Evolutionary conservation across 345 rosid genomes (phyloP), one percentile per base, ranked within the genome.

Genomic region (Stellera chamaejasme): DNA sequence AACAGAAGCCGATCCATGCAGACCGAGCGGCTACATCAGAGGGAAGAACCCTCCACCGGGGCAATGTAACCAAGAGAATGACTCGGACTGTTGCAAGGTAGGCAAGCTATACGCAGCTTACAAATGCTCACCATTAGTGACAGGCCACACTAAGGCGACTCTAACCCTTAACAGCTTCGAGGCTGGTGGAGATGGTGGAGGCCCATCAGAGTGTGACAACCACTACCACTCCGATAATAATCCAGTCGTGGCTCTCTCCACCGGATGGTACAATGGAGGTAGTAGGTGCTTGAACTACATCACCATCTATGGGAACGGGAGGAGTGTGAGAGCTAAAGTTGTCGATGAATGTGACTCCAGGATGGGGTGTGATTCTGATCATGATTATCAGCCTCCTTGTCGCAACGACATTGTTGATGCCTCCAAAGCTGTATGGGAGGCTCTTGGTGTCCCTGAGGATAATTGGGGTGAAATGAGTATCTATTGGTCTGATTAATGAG

Each of bases 321-420:
- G 43, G 2, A 69, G 58, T 26, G 66, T 66, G 1, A 56, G 14
- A 27, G 72, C 79, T 4, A 70, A 50, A 15, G 72, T 70, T 0
- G 79, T 75, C 7, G 67, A 67, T 48, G 68, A 67, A 32, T 75
- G 73, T 50, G 71, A 75, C 43, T 64, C 9, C 39, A 65, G 61
- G 32, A 55, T 54, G 43, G 68, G 70, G 2, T 64, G 72, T 47
- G 64, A 67, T 56, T 0, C 10, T 0, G 61, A 54, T 9, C 69
- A 59, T 45, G 69, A 69, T 63, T 72, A 55, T 16, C 69, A 67
- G 65, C 72, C 76, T 43, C 72, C 72, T 11, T 67, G 72, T 2
- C 11, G 2, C 10, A 63, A 73, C 27, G 59, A 73, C 39, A 62
- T 73, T 45, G 73, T 73, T 11, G 73, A 68, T 61, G 77, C 70